Evolutionary conservation across 192 early-diverging fungal species (phyloP).

Genomic region (Coemansia sp.): DNA sequence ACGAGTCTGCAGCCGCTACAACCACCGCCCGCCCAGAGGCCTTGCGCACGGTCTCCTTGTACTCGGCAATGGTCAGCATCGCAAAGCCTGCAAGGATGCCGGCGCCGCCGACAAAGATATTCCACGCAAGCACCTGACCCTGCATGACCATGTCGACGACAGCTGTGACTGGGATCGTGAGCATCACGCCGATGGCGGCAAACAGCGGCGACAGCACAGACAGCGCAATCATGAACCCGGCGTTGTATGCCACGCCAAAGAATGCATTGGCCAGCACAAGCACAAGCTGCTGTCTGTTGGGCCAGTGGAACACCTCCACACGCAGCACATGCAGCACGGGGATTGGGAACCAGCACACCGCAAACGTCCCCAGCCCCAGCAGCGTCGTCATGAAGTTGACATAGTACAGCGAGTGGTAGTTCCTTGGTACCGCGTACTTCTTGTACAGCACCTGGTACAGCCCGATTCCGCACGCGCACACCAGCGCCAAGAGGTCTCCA

Average conservation of each 20-base stretch:
- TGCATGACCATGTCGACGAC: slow-evolving; percentile 58
- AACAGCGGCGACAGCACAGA: slow-evolving; percentile 68
- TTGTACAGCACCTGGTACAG: slow-evolving; percentile 82
- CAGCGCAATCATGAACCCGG: slow-evolving; percentile 74
- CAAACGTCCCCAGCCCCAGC: slow-evolving; percentile 68
- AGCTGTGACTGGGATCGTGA: slow-evolving; percentile 74
- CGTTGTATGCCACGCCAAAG: slow-evolving; percentile 76
- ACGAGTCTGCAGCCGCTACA: neutral
- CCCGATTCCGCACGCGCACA: slow-evolving; percentile 70
- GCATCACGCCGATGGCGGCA: slow-evolving; percentile 79
- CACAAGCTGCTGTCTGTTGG: slow-evolving; percentile 53
- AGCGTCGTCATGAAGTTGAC: slow-evolving; percentile 70
- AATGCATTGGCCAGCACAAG: slow-evolving; percentile 66
- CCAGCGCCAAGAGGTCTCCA: slow-evolving; percentile 63
- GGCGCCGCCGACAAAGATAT: slow-evolving; percentile 55
- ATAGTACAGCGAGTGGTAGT: slow-evolving; percentile 65
- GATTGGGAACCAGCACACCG: slow-evolving; percentile 71
- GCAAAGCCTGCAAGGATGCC: slow-evolving; percentile 60
- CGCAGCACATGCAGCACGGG: slow-evolving; percentile 65
- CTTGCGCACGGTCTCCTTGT: slow-evolving; percentile 40
- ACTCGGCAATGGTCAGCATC: slow-evolving; percentile 52
- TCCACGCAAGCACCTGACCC: slow-evolving; percentile 54
- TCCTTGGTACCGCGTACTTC: slow-evolving; percentile 62
- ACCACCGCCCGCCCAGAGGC: neutral
- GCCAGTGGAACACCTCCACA: slow-evolving; percentile 69